Evolutionary conservation across 1,139 yeast species (phyloP).

Genomic region (Hyphopichia khmerensis): DNA sequence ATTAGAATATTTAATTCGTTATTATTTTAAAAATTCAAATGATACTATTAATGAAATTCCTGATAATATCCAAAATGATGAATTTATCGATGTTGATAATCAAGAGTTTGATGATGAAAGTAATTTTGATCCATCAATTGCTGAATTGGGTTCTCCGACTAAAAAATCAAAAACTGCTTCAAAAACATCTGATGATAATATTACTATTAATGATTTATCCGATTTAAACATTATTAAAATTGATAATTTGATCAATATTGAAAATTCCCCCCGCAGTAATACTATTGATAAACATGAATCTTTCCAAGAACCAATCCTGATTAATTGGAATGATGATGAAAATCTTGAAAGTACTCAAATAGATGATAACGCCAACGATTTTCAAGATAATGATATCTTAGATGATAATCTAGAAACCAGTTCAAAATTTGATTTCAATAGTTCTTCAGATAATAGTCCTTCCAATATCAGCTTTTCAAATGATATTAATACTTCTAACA

Average conservation of each 20-base stretch:
- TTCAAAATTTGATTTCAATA: too few species aligned
- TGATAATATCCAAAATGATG: slow-evolving; percentile 9
- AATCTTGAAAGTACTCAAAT: slow-evolving; percentile 14
- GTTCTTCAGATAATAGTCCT: too few species aligned
- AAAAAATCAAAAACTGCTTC: slow-evolving; percentile 1
- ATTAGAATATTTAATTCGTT: slow-evolving; percentile 47
- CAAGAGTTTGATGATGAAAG: slow-evolving; percentile 7
- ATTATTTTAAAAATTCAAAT: slow-evolving; percentile 27
- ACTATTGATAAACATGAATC: slow-evolving; percentile 20
- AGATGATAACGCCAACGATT: slow-evolving; percentile 4
- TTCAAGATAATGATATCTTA: slow-evolving; percentile 6
- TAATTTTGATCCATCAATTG: background rate
- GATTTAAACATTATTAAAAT: slow-evolving; percentile 40
- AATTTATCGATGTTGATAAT: slow-evolving; percentile 11
- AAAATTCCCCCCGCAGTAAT: slow-evolving; percentile 7
- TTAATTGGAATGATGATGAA: slow-evolving; percentile 45
- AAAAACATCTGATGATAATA: background rate
- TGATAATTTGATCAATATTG: slow-evolving; percentile 35
- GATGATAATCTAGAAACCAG: background rate
- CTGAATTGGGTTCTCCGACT: slow-evolving; percentile 3
- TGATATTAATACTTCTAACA: too few species aligned
- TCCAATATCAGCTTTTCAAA: too few species aligned
- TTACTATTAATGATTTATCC: slow-evolving; percentile 30
- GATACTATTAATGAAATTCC: slow-evolving; percentile 20
- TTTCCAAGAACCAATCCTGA: slow-evolving; percentile 43